A percentile compares a stretch with the other conserved stretches of the same genome.
Evolutionary conservation across 306 rosid genomes (phyloP).

Genomic region (Prunus armeniaca): DNA sequence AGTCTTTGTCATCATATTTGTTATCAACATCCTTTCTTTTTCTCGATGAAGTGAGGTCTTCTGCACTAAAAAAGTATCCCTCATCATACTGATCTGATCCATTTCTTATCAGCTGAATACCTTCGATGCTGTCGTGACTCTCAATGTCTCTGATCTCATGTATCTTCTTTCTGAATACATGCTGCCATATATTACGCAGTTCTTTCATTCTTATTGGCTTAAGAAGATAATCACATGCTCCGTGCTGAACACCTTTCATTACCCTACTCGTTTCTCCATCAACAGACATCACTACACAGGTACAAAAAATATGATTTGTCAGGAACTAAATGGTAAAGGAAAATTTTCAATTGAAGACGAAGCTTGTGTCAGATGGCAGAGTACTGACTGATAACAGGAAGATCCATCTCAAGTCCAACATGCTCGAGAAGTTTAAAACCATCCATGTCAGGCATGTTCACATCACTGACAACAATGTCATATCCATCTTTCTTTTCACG

Average conservation of each 20-base stretch:
- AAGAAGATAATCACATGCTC: conserved; percentile 97
- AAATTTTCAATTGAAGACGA: conserved; percentile 29
- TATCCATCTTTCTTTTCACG: conserved; percentile 86
- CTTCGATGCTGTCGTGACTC: conserved; percentile 63
- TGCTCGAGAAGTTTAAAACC: conserved; percentile 99
- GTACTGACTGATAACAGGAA: conserved; percentile 93
- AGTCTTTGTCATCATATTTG: conserved; percentile 71
- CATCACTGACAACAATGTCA: conserved; percentile 94
- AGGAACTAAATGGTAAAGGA: conserved; percentile 25
- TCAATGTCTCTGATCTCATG: conserved; percentile 87
- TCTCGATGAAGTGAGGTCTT: conserved; percentile 53
- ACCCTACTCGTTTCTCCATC: conserved; percentile 97
- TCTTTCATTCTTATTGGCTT: conserved; percentile 99
- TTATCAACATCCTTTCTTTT: conserved; percentile 75
- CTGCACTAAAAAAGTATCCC: conserved; percentile 51
- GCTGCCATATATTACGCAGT: conserved; percentile 93
- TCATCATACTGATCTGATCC: conserved; percentile 79
- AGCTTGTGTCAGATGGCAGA: conserved; percentile 32
- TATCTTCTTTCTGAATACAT: conserved; percentile 83
- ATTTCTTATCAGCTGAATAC: conserved; percentile 52
- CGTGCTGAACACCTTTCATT: conserved; percentile 98
- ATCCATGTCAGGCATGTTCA: conserved; percentile 99
- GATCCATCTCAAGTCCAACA: conserved; percentile 99
- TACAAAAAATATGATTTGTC: conserved; percentile 39
- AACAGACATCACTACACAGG: conserved; percentile 92